Percentiles rank a stretch among this genome's conserved stretches.
These are phyloP conservation scores for Linum usitatissimum DNA, from an alignment of 345 rosid species.

Conservation along the genomic window DNA sequence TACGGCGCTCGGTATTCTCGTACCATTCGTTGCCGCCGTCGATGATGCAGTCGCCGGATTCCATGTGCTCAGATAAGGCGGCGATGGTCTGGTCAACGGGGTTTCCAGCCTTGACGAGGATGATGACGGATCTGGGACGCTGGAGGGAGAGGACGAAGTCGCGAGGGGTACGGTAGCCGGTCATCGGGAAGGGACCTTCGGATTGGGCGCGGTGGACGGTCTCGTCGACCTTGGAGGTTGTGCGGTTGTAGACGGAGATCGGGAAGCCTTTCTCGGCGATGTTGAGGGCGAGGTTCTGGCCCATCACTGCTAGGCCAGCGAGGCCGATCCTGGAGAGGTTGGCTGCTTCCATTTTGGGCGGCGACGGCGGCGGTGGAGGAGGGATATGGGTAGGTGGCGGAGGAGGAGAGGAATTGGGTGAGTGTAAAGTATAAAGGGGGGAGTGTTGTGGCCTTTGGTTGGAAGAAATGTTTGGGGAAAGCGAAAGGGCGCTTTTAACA, in stretches of 20 bases:
- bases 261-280: constrained; percentile 17
- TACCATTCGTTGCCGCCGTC: constrained; percentile 19
- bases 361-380: neutral
- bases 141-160: constrained; percentile 15
- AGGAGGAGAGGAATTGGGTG: neutral
- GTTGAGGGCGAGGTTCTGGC: constrained; percentile 19
- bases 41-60: constrained; percentile 14
- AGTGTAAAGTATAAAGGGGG: neutral
- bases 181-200: constrained; percentile 16
- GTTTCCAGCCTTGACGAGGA: constrained; percentile 16
- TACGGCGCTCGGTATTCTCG: constrained; percentile 13
- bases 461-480: neutral
- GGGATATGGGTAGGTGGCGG: too few relatives aligned
- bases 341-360: neutral
- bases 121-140: constrained; percentile 15
- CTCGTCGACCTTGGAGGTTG: constrained; percentile 15
- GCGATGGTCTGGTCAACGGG: constrained; percentile 17
- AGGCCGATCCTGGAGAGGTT: constrained; percentile 4
- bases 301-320: constrained; percentile 17
- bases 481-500: neutral
- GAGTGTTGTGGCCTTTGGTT: neutral
- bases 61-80: constrained; percentile 12
- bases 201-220: constrained; percentile 14
- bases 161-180: constrained; percentile 17
- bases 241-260: constrained; percentile 14